Evolutionary conservation across 169 alveolate species (phyloP), one percentile per base, ranked within the genome.

Genomic region (Babesia ovata): DNA sequence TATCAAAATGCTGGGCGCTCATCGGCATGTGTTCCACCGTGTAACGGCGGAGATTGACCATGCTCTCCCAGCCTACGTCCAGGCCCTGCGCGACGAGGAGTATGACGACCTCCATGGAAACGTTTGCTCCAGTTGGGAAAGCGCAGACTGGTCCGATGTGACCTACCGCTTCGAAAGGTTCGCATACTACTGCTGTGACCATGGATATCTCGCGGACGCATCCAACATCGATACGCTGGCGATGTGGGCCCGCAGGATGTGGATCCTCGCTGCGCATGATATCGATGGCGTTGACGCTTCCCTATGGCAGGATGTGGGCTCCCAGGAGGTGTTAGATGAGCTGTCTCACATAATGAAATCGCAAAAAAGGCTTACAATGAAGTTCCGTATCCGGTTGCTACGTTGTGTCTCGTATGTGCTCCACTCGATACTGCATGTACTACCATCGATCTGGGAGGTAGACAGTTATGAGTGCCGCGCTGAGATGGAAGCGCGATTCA

Each of bases 371-470:
- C 14, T 72, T 6, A 71, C 84, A 10, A 16, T 81, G 49, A 66
- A 54, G 63, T 19, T n/a, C 21, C 63, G 59, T 26, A 58, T 71
- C 28, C 48, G 77, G 54, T 26, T 79, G 13, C 63, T 61, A 10
- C 45, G 63, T 4, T 19, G 50, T 33, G 48, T 81, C 24, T 44
- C 21, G 26, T 13, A 59, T 14, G 26, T 81, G 12, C 62, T 72
- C 21, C 73, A 81, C 16, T 11, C 73, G 22, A 33, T 61, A 22
- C 45, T 54, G 19, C 75, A 54, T 7, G 19, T 16, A 2, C 29
- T 66, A 46, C 84, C 83, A 16, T 17, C 84, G 4, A 60, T 81
- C 10, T 81, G 88, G 88, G 85, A 74, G 22, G 63, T 60, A 9
- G 62, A 66, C 13, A 63, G 79, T 50, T 24, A 11, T 10, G 45